Evolutionary conservation across 2,329 filamentous ascomycete species (phyloP).

Genomic region (Fusarium cicatricum): DNA sequence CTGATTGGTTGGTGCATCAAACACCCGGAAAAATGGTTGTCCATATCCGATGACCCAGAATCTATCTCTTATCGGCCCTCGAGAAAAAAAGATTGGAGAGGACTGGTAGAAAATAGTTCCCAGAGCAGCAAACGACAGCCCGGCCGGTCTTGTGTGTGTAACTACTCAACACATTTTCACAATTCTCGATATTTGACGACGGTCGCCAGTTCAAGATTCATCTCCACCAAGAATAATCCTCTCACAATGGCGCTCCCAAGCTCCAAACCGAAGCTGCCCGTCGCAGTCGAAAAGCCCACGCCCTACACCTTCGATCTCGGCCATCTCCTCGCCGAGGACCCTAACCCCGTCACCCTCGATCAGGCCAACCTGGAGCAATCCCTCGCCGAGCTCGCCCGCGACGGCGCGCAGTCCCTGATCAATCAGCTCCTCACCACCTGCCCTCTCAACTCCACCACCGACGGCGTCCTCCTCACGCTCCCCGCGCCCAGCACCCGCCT

Average conservation of each 20-base stretch:
- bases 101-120: slow-evolving; percentile 36
- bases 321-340: slow-evolving; percentile 84
- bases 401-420: slow-evolving; percentile 89
- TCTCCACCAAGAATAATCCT: neutral
- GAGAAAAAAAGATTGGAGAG: slow-evolving; percentile 34
- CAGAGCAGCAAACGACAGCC: slow-evolving; percentile 15
- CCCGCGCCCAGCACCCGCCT: slow-evolving; percentile 74
- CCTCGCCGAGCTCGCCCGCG: slow-evolving; percentile 79
- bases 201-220: neutral
- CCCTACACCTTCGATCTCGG: slow-evolving; percentile 95
- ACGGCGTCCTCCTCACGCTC: slow-evolving; percentile 80
- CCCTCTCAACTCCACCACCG: slow-evolving; percentile 73
- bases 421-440: slow-evolving; percentile 94
- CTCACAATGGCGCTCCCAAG: slow-evolving; percentile 47
- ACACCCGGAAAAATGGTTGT: slow-evolving; percentile 36
- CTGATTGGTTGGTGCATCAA: slow-evolving; percentile 29
- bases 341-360: slow-evolving; percentile 77
- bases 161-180: neutral
- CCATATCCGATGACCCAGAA: slow-evolving; percentile 38
- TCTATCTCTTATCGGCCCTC: slow-evolving; percentile 37
- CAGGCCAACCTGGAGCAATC: slow-evolving; percentile 66
- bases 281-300: slow-evolving; percentile 80
- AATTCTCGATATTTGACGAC: neutral
- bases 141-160: slow-evolving; percentile 16
- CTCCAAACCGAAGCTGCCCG: slow-evolving; percentile 61